Conservation (phyloP, 768 basidiomycete species). For the Phlegmacium glaucopus region DNA sequence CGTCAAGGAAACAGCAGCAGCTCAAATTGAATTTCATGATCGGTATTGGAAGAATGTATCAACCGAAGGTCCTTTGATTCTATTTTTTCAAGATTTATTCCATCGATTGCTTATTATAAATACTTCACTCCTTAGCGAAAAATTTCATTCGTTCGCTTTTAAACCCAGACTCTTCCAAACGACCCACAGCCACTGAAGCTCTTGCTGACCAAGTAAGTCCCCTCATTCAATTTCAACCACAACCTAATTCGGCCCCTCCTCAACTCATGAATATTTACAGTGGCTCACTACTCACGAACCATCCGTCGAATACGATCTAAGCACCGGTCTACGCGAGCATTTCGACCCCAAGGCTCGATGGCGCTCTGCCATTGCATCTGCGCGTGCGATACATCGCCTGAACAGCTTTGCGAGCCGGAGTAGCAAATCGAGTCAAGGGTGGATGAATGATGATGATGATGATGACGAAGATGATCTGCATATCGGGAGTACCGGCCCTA, state of each 20-base stretch:
- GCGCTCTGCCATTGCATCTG: conserved; percentile 63
- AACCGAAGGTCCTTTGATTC: conserved; percentile 53
- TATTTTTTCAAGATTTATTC: not conserved
- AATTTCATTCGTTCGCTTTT: conserved; percentile 74
- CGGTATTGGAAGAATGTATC: conserved; percentile 93
- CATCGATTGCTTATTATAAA: not conserved
- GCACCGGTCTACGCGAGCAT: conserved; percentile 70
- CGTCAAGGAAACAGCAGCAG: conserved; percentile 80
- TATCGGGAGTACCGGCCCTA: conserved; percentile 7
- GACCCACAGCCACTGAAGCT: conserved; percentile 76
- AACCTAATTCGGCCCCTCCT: not conserved
- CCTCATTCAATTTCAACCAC: not conserved
- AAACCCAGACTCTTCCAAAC: conserved; percentile 61
- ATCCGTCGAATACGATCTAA: conserved; percentile 73
- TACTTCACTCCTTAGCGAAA: conserved; percentile 58
- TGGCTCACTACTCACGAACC: conserved; percentile 73
- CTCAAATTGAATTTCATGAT: conserved; percentile 88
- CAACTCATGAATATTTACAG: conserved; percentile 25
- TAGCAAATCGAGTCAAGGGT: conserved; percentile 21
- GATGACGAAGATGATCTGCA: conserved; percentile 29
- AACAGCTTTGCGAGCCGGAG: conserved; percentile 24
- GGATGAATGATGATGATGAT: conserved; percentile 18
- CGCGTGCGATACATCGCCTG: conserved; percentile 40
- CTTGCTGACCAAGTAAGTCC: conserved; percentile 56
- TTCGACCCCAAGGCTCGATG: conserved; percentile 76